Conservation (phyloP, 2,329 filamentous ascomycete genomes). For the Calonectria crousiana region DNA sequence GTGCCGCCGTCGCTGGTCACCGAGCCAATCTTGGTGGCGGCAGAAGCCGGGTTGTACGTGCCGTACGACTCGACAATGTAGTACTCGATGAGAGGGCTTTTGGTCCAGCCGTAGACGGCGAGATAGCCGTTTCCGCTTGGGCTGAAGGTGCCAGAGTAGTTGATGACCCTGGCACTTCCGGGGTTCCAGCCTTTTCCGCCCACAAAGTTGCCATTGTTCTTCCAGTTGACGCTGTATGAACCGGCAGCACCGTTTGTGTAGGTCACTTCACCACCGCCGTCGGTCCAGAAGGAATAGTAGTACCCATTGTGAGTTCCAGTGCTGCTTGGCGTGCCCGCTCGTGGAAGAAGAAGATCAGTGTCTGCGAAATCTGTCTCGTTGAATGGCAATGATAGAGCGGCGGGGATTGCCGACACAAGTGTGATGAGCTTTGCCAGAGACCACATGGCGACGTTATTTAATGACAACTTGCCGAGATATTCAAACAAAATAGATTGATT, state of each 20-base stretch:
- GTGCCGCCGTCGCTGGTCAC: constrained; percentile 51
- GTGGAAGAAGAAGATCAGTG: constrained; percentile 43
- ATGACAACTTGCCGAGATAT: not conserved
- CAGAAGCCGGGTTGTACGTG: constrained; percentile 47
- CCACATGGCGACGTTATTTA: not conserved
- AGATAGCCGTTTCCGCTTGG: constrained; percentile 54
- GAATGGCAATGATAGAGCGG: constrained; percentile 36
- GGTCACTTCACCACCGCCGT: constrained; percentile 56
- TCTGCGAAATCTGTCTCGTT: constrained; percentile 22
- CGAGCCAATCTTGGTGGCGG: constrained; percentile 48
- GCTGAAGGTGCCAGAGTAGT: constrained; percentile 46
- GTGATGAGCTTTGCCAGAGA: not conserved
- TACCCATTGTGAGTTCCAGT: constrained; percentile 52
- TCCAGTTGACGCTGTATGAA: constrained; percentile 60
- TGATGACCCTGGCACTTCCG: constrained; percentile 49
- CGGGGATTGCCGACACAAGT: constrained; percentile 15
- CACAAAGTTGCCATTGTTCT: constrained; percentile 45
- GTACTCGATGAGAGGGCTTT: constrained; percentile 53
- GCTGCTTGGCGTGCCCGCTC: constrained; percentile 50
- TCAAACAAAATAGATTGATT: not conserved
- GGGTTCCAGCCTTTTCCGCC: constrained; percentile 44
- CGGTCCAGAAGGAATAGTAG: constrained; percentile 64
- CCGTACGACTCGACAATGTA: constrained; percentile 54
- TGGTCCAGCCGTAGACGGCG: constrained; percentile 55
- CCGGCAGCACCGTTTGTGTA: constrained; percentile 60